Percentiles rank a stretch among this genome's conserved stretches.
Evolutionary conservation across 441 rosid genomes (phyloP).

Genomic region (Arabidopsis lyrata): DNA sequence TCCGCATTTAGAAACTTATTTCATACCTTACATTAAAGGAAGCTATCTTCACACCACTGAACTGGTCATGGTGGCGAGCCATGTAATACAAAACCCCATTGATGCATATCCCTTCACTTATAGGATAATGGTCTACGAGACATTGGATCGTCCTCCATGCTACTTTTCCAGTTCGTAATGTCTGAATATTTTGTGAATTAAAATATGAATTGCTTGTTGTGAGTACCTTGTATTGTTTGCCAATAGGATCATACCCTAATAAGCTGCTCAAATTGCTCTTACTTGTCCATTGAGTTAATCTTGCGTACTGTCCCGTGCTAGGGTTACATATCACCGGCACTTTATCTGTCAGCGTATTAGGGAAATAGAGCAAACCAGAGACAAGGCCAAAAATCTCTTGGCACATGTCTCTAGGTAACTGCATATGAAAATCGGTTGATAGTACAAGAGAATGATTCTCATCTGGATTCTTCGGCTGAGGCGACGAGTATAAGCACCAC

Average conservation of each 20-base stretch:
- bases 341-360: not conserved
- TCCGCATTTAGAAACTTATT: not conserved
- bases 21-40: not conserved
- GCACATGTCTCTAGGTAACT: not conserved
- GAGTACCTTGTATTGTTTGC: not conserved
- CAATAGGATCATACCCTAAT: not conserved
- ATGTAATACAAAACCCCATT: not conserved
- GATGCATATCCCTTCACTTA: not conserved
- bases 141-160: not conserved
- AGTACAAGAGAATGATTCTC: not conserved
- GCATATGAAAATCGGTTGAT: not conserved
- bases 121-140: not conserved
- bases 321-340: slow-evolving; percentile 6
- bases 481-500: not conserved
- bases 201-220: not conserved
- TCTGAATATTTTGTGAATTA: not conserved
- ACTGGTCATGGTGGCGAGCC: not conserved
- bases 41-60: not conserved
- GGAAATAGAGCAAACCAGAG: not conserved
- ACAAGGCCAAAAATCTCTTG: not conserved
- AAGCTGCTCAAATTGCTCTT: not conserved
- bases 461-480: not conserved
- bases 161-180: not conserved
- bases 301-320: not conserved
- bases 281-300: not conserved